These are phyloP conservation scores for Carex kokanica DNA, from an alignment of 176 grass and related monocot species.

Conservation along the genomic window DNA sequence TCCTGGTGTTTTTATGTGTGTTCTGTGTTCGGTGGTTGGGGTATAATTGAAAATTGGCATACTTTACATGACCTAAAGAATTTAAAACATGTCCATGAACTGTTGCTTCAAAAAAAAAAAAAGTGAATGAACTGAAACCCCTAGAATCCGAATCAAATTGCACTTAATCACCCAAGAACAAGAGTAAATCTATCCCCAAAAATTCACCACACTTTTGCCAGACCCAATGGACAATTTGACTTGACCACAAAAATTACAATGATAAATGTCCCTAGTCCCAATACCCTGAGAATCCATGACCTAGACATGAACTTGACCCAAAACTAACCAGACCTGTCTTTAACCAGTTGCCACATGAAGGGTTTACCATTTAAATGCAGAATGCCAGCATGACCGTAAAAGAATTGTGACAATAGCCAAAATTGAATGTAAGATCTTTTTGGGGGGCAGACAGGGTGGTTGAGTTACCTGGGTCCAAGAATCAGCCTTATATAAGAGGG, in stretches of 20 bases:
- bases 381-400: neutral
- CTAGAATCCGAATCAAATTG: too few relatives aligned
- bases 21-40: neutral
- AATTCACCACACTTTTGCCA: too few relatives aligned
- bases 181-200: too few relatives aligned
- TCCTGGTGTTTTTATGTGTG: neutral
- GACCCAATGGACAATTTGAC: too few relatives aligned
- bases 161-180: too few relatives aligned
- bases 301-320: neutral
- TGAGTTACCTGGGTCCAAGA: constrained; percentile 50
- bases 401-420: neutral
- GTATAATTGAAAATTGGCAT: neutral
- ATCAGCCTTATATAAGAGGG: constrained; percentile 33
- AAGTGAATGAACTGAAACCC: too few relatives aligned
- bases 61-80: neutral
- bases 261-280: neutral
- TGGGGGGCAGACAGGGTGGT: too few relatives aligned
- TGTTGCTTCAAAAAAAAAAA: too few relatives aligned
- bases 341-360: neutral
- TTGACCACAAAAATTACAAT: too few relatives aligned
- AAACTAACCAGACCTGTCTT: neutral
- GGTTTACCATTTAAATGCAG: neutral
- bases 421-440: neutral
- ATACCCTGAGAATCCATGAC: neutral
- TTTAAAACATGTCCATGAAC: too few relatives aligned